Evolutionary conservation across 2,329 filamentous ascomycete genomes (phyloP).

Genomic region (Cyphellophora attinorum): DNA sequence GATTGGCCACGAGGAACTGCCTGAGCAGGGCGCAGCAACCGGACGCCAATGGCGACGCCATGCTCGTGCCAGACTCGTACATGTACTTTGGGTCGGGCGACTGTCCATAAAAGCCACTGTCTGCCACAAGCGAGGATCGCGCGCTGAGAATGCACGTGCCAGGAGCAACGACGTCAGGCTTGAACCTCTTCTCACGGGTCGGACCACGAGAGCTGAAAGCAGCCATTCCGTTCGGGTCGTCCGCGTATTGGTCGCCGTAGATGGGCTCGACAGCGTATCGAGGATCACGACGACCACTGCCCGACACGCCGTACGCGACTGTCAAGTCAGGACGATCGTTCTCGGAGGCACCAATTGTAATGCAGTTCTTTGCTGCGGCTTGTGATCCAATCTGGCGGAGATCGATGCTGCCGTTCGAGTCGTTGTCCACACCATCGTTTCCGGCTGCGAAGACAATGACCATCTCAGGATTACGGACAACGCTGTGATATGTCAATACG

Average conservation of each 20-base stretch:
- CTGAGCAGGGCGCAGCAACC: slow-evolving; percentile 17
- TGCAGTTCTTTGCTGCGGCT: slow-evolving; percentile 19
- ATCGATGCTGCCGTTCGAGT: slow-evolving; percentile 12
- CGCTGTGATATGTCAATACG: too few species aligned
- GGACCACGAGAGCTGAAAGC: slow-evolving; percentile 16
- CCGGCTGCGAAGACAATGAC: slow-evolving; percentile 18
- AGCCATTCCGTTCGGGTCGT: slow-evolving; percentile 14
- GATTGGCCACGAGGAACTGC: slow-evolving; percentile 8
- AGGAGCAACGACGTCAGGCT: slow-evolving; percentile 19
- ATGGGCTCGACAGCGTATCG: slow-evolving; percentile 1
- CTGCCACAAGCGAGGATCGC: slow-evolving; percentile 7
- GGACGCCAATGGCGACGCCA: slow-evolving; percentile 19
- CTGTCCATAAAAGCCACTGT: not conserved
- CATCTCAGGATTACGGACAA: slow-evolving; percentile 17
- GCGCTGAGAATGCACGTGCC: slow-evolving; percentile 16
- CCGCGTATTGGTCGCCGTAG: slow-evolving; percentile 8
- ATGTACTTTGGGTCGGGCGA: slow-evolving; percentile 12
- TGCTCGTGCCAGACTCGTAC: slow-evolving; percentile 17
- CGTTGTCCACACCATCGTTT: slow-evolving; percentile 13
- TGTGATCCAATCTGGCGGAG: slow-evolving; percentile 13
- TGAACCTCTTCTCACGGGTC: slow-evolving; percentile 16
- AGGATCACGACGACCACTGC: slow-evolving; percentile 1
- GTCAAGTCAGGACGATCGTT: slow-evolving; percentile 15
- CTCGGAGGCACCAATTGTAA: slow-evolving; percentile 20
- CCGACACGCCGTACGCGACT: slow-evolving; percentile 6